phyloP scores from a whole-genome alignment of 1,284 basidiomycete genomes.

The Lignosus rhinocerotis region DNA sequence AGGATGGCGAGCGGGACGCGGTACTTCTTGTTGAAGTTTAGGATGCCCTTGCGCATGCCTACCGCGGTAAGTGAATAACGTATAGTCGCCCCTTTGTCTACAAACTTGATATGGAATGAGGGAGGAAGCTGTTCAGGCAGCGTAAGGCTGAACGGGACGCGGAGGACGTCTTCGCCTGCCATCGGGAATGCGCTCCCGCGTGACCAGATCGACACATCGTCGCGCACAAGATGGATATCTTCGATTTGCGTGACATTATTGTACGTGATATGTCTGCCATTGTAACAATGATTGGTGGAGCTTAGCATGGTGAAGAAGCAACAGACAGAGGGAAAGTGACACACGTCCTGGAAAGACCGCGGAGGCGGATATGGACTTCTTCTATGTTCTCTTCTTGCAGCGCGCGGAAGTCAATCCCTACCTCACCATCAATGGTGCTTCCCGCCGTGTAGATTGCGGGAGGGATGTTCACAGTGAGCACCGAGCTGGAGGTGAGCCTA shows the following conservation, averaged over 20 bases:
- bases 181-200: slow-evolving; percentile 18
- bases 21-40: slow-evolving; percentile 17
- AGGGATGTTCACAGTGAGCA: slow-evolving; percentile 1
- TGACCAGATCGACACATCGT: slow-evolving; percentile 22
- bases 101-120: slow-evolving; percentile 18
- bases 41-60: slow-evolving; percentile 17
- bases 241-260: neutral
- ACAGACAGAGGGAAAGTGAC: neutral
- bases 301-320: too few relatives aligned
- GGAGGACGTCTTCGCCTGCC: slow-evolving; percentile 21
- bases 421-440: slow-evolving; percentile 11
- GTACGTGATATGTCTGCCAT: neutral
- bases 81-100: slow-evolving; percentile 1
- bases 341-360: slow-evolving; percentile 4
- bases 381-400: slow-evolving; percentile 12
- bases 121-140: slow-evolving; percentile 26
- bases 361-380: slow-evolving; percentile 9
- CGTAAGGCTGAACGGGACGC: slow-evolving; percentile 23
- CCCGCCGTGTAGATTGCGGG: slow-evolving; percentile 5
- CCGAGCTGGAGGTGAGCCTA: slow-evolving; percentile 1
- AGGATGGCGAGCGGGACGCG: slow-evolving; percentile 21
- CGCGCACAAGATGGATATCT: slow-evolving; percentile 9
- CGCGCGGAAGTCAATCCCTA: slow-evolving; percentile 7
- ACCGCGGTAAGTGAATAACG: slow-evolving; percentile 24
- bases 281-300: too few relatives aligned